These are phyloP conservation scores for Penicillium glabrum DNA, from an alignment of 2,329 filamentous ascomycete species.

Conservation along the genomic window DNA sequence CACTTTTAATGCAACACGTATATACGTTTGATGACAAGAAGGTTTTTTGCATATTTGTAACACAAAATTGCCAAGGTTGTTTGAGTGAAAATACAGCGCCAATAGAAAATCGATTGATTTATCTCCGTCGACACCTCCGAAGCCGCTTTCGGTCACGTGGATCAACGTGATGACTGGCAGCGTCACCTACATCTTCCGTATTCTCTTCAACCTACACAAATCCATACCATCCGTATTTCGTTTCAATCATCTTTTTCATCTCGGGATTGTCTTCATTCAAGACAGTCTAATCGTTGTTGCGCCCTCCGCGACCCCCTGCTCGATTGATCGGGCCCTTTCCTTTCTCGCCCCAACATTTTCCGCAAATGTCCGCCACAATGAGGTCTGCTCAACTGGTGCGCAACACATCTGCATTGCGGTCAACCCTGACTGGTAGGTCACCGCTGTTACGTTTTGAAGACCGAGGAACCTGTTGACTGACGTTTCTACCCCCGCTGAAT, in stretches of 20 bases:
- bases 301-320: constrained; percentile 17
- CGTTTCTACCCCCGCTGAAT: constrained; percentile 1
- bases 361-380: constrained; percentile 40
- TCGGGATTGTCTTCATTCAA: neutral
- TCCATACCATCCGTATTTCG: constrained; percentile 2
- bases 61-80: neutral
- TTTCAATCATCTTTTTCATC: neutral
- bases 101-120: constrained; percentile 4
- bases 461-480: neutral
- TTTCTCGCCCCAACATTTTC: constrained; percentile 26
- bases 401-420: constrained; percentile 32
- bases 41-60: neutral
- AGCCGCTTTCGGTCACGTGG: constrained; percentile 20
- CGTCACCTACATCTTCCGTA: neutral
- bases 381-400: constrained; percentile 41
- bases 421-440: constrained; percentile 30
- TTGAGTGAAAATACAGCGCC: neutral
- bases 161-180: constrained; percentile 14
- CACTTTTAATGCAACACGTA: neutral
- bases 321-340: constrained; percentile 22
- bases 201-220: constrained; percentile 5
- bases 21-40: neutral
- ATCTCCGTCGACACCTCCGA: constrained; percentile 21
- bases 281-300: constrained; percentile 11
- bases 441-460: neutral